These are phyloP conservation scores for Cordyceps cicadae DNA, from an alignment of 2,329 filamentous ascomycete genomes.

Conservation along the genomic window DNA sequence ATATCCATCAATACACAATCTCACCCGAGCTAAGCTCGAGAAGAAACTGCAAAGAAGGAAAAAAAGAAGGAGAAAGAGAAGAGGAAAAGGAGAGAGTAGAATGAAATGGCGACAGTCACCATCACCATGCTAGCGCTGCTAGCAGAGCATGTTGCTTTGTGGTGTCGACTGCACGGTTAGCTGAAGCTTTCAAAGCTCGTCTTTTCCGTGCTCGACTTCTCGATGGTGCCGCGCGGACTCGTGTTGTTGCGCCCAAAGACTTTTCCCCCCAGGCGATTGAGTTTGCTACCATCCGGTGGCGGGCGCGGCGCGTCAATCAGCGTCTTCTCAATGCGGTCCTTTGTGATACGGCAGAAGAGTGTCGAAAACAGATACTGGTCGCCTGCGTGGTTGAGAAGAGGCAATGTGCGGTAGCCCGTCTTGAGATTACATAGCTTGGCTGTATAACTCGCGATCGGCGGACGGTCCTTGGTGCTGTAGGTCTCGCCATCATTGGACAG, in stretches of 20 bases:
- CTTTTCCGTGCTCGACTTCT: slow-evolving; percentile 43
- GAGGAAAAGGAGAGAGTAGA: neutral
- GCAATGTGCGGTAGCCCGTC: slow-evolving; percentile 86
- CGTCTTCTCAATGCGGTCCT: slow-evolving; percentile 47
- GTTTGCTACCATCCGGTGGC: slow-evolving; percentile 37
- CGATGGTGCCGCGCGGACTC: slow-evolving; percentile 45
- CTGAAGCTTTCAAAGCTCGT: slow-evolving; percentile 31
- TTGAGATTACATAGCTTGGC: slow-evolving; percentile 85
- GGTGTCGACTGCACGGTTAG: neutral
- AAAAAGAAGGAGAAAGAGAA: neutral
- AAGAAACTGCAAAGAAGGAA: neutral
- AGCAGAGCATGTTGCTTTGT: neutral
- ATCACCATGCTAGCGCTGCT: slow-evolving; percentile 7
- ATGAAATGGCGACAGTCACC: slow-evolving; percentile 10
- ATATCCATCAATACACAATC: slow-evolving; percentile 6
- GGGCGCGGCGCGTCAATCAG: slow-evolving; percentile 43
- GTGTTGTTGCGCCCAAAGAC: slow-evolving; percentile 48
- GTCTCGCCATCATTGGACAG: slow-evolving; percentile 70
- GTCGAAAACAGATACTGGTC: slow-evolving; percentile 94
- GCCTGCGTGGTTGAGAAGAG: slow-evolving; percentile 77
- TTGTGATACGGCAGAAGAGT: slow-evolving; percentile 80
- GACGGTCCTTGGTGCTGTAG: slow-evolving; percentile 47
- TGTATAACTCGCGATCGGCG: slow-evolving; percentile 77
- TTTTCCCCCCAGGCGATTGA: slow-evolving; percentile 48
- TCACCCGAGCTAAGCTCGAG: neutral